These are phyloP conservation scores for Lactarius hengduanensis DNA, from an alignment of 768 basidiomycete species.

Conservation along the genomic window DNA sequence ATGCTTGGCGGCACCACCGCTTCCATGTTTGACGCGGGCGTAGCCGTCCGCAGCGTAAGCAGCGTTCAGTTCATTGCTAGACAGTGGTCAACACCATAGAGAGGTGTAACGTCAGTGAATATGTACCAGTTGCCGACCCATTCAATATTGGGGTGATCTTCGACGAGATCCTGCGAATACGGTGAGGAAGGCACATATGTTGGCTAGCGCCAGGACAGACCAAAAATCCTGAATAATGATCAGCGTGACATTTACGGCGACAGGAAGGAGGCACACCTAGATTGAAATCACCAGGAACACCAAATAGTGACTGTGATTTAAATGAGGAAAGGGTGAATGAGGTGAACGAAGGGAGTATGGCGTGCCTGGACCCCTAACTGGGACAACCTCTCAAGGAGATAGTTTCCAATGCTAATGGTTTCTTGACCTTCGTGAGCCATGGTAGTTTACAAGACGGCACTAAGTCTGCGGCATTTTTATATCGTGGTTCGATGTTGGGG, in stretches of 20 bases:
- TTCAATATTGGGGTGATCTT: conserved; percentile 70
- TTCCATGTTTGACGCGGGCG: conserved; percentile 76
- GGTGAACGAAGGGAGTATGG: conserved; percentile 18
- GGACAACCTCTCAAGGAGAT: conserved; percentile 59
- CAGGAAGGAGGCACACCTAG: conserved; percentile 42
- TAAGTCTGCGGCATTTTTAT: conserved; percentile 11
- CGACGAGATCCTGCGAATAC: conserved; percentile 67
- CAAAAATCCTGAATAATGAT: conserved; percentile 41
- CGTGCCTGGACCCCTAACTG: conserved; percentile 63
- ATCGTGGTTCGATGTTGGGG: neutral
- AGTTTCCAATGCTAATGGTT: conserved; percentile 52
- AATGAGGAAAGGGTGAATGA: neutral
- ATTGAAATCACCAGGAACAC: conserved; percentile 87
- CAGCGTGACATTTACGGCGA: neutral
- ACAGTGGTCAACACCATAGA: conserved; percentile 12
- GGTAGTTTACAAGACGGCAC: neutral
- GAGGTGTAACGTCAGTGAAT: neutral
- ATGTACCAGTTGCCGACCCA: conserved; percentile 86
- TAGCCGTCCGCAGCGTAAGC: conserved; percentile 94
- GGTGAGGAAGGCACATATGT: conserved; percentile 12
- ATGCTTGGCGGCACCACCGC: conserved; percentile 68
- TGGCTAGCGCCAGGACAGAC: conserved; percentile 35
- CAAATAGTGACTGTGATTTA: conserved; percentile 65
- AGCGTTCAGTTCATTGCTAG: conserved; percentile 80
- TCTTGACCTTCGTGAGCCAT: conserved; percentile 25